Percentiles rank a stretch among this genome's conserved stretches.
Conservation (phyloP, 352 stramenopile species). For the Pythium brassicae region DNA sequence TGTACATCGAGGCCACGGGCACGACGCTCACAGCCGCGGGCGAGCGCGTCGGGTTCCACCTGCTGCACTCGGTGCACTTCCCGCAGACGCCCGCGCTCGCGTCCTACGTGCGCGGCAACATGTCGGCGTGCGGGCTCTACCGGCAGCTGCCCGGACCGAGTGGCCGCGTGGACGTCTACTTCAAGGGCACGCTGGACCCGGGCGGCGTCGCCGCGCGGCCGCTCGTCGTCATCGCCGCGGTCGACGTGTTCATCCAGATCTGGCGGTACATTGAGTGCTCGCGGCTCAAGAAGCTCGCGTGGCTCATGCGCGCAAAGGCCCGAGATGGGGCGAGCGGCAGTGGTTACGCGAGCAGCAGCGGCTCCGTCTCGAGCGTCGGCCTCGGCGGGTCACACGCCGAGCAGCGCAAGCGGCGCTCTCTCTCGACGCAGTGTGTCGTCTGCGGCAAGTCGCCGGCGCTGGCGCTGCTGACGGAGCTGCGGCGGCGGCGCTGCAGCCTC, state of each 20-base stretch:
- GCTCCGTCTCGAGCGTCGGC: neutral
- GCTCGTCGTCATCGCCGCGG: slow-evolving; percentile 1
- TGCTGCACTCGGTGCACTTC: slow-evolving; percentile 53
- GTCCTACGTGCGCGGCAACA: slow-evolving; percentile 4
- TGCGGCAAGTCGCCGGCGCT: slow-evolving; percentile 1
- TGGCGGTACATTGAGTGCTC: slow-evolving; percentile 5
- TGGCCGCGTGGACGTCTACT: slow-evolving; percentile 1
- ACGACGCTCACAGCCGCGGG: slow-evolving; percentile 15
- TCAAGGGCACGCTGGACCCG: slow-evolving; percentile 1
- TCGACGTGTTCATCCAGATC: slow-evolving; percentile 9
- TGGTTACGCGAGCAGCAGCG: neutral
- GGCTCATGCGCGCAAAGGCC: neutral
- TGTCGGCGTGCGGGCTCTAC: slow-evolving; percentile 8
- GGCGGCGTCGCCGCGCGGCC: neutral
- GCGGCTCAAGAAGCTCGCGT: slow-evolving; percentile 4
- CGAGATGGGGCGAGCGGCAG: neutral
- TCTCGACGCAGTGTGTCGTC: slow-evolving; percentile 1
- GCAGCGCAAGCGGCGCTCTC: no score
- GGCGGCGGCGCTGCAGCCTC: slow-evolving; percentile 5
- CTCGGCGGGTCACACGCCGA: neutral
- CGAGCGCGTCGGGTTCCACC: slow-evolving; percentile 13
- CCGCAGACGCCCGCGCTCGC: neutral
- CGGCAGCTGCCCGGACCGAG: neutral
- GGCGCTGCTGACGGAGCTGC: slow-evolving; percentile 3
- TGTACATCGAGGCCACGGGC: slow-evolving; percentile 59